These are phyloP conservation scores for Fusarium pseudograminearum DNA, from an alignment of 2,329 filamentous ascomycete genomes.

Conservation along the genomic window DNA sequence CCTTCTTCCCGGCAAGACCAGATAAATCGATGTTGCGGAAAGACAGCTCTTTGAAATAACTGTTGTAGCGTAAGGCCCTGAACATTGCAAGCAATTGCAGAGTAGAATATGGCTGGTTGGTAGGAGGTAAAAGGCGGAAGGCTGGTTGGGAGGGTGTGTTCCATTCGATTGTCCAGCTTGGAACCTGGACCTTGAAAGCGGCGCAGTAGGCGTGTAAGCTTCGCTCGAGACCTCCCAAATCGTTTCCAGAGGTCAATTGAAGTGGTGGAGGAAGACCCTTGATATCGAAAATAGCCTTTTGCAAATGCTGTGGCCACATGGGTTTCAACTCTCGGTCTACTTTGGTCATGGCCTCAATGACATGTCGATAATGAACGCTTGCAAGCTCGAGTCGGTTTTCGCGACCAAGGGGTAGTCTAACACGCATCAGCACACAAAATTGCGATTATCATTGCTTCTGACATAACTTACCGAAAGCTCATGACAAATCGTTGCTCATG, in stretches of 20 bases:
- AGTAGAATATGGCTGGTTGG: conserved; percentile 57
- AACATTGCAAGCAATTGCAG: conserved; percentile 68
- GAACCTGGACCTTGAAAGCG: conserved; percentile 62
- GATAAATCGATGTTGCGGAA: conserved; percentile 65
- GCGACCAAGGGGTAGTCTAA: conserved; percentile 57
- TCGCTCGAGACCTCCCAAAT: conserved; percentile 66
- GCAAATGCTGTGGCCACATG: conserved; percentile 68
- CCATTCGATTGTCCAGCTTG: conserved; percentile 65
- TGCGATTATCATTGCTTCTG: neutral
- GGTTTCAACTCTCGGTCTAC: conserved; percentile 68
- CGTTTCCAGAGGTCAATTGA: conserved; percentile 66
- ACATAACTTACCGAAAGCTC: conserved; percentile 61
- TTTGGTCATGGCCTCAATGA: conserved; percentile 66
- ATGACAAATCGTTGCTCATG: conserved; percentile 69
- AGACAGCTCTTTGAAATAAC: conserved; percentile 69
- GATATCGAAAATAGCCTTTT: conserved; percentile 65
- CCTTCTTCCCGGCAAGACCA: conserved; percentile 54
- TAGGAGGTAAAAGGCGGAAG: conserved; percentile 63
- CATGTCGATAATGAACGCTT: conserved; percentile 65
- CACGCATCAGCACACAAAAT: conserved; percentile 20
- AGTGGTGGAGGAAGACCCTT: conserved; percentile 65
- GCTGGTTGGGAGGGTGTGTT: conserved; percentile 60
- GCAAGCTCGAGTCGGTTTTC: conserved; percentile 63
- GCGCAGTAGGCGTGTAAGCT: conserved; percentile 68
- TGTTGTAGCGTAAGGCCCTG: conserved; percentile 68